Conservation (phyloP, 148 eudicot genomes). For the Rhododendron mucronatum region DNA sequence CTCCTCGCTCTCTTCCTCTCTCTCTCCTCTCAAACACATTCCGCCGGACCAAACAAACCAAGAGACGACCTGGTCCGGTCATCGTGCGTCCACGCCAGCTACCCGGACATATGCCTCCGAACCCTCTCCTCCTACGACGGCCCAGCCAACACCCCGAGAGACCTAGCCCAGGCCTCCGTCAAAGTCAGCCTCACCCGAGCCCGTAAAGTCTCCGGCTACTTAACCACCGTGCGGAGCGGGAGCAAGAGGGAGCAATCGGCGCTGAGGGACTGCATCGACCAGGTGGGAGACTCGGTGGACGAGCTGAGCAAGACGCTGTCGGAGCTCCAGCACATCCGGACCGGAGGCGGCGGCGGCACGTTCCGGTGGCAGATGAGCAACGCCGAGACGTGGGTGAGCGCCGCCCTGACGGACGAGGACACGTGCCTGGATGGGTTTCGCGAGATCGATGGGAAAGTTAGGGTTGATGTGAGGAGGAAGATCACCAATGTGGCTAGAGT, state of each 20-base stretch:
- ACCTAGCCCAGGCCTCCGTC: slow-evolving; percentile 49
- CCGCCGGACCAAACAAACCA: slow-evolving; percentile 1
- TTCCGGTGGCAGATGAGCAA: slow-evolving; percentile 62
- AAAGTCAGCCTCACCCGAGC: slow-evolving; percentile 41
- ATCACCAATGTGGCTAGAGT: slow-evolving; percentile 50
- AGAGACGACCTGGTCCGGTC: slow-evolving; percentile 28
- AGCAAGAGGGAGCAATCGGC: slow-evolving; percentile 29
- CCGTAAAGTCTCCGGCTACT: slow-evolving; percentile 21
- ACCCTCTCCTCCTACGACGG: slow-evolving; percentile 49
- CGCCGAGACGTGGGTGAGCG: slow-evolving; percentile 66
- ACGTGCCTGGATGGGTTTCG: slow-evolving; percentile 55
- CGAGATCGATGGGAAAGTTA: slow-evolving; percentile 28
- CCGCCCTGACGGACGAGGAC: slow-evolving; percentile 53
- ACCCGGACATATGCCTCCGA: slow-evolving; percentile 45
- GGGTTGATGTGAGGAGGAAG: slow-evolving; percentile 32
- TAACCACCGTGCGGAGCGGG: slow-evolving; percentile 10
- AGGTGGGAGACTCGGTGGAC: slow-evolving; percentile 40
- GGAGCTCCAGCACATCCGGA: slow-evolving; percentile 37
- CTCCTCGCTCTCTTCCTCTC: slow-evolving; percentile 17
- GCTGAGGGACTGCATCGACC: slow-evolving; percentile 39
- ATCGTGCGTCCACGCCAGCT: slow-evolving; percentile 52
- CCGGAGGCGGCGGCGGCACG: slow-evolving; percentile 10
- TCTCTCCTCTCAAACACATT: neutral
- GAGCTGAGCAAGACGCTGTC: slow-evolving; percentile 39
- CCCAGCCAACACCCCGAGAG: slow-evolving; percentile 32